Base-by-base conservation (phyloP, 2,329 filamentous ascomycete genomes). In the Clonostachys chloroleuca region DNA sequence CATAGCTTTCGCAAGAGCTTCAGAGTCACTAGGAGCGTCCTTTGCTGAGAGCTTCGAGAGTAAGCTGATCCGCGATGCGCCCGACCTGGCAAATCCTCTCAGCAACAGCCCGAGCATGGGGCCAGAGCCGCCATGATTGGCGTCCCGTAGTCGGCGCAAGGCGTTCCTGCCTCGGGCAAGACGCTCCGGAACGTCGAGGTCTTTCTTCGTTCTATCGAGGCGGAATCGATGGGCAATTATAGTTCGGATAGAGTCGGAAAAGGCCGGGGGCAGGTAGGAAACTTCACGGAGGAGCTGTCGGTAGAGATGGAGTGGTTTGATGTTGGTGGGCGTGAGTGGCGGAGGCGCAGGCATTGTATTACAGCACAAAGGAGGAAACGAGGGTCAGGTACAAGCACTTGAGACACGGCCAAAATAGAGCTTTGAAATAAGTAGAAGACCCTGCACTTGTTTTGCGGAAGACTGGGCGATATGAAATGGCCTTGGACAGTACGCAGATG, bases 271-370 rank as follows among this genome's bases (percentile, higher is more conserved):
- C 3, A 85, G 74, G 57, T 86, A 86, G 30, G 77, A 74, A 37
- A 72, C 67, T 65, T 84, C 80, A 49, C 82, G 79, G 35, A 85
- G 75, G 18, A 85, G 65, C 49, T 79, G 72, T 47, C 82, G 74
- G 60, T 82, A 85, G 42, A 81, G 61, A 54, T 49, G 47, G n/a
- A 46, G 47, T 16, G 40, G 20, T 9, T 34, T 14, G 16, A 43
- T n/a, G 33, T 35, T 46, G n/a, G 41, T 17, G 7, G 34, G 41
- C n/a, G 34, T 35, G 34, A 20, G 41, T 17, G 35, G 42, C 39
- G 24, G 14, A 30, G 24, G 9, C 24, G 8, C 24, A 30, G 24
- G 24, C 24, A 30, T 30, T 30, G 24, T 30, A 30, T 30, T 5
- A 30, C 24, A 30, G 24, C 9, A 30, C 24, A 30, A 30, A 30